Evolutionary conservation across 805 yeast genomes (phyloP), one percentile per base, ranked within the genome.

Genomic region (Hyphopichia homilentoma): DNA sequence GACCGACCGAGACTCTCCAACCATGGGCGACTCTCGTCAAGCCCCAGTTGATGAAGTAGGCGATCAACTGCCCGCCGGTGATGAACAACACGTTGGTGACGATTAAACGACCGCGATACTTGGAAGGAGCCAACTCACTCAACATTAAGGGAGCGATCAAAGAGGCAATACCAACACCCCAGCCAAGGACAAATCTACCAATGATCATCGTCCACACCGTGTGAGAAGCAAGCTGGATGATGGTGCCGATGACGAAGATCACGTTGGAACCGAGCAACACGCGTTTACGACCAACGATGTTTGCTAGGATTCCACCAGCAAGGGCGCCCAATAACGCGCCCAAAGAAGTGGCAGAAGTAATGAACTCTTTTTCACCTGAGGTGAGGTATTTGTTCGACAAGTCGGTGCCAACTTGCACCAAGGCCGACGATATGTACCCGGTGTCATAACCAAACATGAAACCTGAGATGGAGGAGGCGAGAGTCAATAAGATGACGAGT

Each of bases 381-480:
- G 88, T 67, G 33, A 89, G 68, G 0, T 55, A 48, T 35, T 70
- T 69, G 43, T 77, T 76, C 11, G 60, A 56, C 40, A 90, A 72
- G 53, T 85, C 95, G 4, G 78, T 75, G 8, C 89, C 88, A 29
- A 90, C 79, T 22, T 88, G 78, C 14, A 89, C 95, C 48, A 90
- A 69, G 0, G 97, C 97, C 13, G 94, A 81, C 3, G 97, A 90
- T 25, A 90, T 89, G 60, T 90, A 90, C 45, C 97, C 97, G 1
- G 97, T 90, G 58, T 90, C 98, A 53, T 90, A 90, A 45, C 98
- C 98, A 61, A 90, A 90, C 87, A 90, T 78, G 61, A 89, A 87
- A 1, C 97, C 97, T 0, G 96, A 88, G 41, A 90, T 81, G 6
- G 96, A 88, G 0, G 96, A 78, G 17, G 80, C 79, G 31, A 80